Evolutionary conservation across 768 basidiomycete genomes (phyloP).

Genomic region (Pisolithus sp.): DNA sequence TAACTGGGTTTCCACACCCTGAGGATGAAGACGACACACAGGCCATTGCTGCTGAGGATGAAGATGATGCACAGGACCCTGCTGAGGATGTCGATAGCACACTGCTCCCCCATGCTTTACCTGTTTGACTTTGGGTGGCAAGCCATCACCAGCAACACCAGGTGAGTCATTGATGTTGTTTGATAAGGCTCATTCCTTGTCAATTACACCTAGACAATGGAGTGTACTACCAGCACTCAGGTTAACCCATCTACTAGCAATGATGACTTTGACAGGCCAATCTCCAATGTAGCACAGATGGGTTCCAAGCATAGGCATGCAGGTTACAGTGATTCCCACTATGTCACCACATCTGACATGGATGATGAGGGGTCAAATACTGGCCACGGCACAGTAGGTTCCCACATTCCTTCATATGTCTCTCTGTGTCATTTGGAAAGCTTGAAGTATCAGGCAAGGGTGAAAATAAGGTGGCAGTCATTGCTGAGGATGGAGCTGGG

Average conservation of each 20-base stretch:
- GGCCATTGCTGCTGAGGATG: no score
- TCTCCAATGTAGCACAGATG: background rate
- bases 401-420: no score
- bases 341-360: background rate
- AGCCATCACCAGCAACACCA: background rate
- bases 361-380: background rate
- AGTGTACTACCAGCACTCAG: background rate
- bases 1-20: background rate
- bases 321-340: background rate
- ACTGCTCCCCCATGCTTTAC: background rate
- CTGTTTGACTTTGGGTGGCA: background rate
- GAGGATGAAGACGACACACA: background rate
- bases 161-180: no score
- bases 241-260: background rate
- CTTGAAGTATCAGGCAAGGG: no score
- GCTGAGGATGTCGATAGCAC: no score
- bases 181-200: background rate
- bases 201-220: background rate
- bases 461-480: conserved; percentile 12
- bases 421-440: no score
- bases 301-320: background rate
- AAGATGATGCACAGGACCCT: no score
- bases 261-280: background rate
- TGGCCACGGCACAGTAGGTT: background rate
- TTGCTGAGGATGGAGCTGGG: conserved; percentile 15